A percentile compares a stretch with the other conserved stretches of the same genome.
Evolutionary conservation across 2,329 filamentous ascomycete genomes (phyloP).

Genomic region (Pseudogymnoascus sp.): DNA sequence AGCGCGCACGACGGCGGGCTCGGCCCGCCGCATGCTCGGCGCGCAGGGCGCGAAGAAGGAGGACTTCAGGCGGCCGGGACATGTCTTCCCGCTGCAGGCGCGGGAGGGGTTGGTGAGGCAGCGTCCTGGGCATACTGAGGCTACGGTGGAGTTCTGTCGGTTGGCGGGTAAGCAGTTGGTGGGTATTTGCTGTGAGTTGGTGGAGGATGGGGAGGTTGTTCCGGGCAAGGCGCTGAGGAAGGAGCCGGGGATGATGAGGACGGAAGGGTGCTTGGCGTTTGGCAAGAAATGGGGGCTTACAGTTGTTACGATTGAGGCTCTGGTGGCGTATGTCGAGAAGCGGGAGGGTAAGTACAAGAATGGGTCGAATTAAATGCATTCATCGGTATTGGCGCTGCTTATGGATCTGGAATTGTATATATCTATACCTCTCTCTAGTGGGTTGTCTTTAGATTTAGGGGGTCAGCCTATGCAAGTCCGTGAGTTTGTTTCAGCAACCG

Average conservation of each 20-base stretch:
- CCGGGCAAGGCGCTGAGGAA: conserved; percentile 58
- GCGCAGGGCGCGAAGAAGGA: conserved; percentile 45
- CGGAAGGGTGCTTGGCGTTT: conserved; percentile 83
- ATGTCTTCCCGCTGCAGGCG: conserved; percentile 80
- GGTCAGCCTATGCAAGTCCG: background rate
- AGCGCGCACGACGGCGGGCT: conserved; percentile 79
- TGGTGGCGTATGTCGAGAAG: conserved; percentile 74
- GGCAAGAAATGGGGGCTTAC: conserved; percentile 82
- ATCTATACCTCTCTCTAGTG: conserved; percentile 4
- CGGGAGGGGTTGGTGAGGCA: conserved; percentile 73
- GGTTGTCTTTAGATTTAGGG: conserved; percentile 4
- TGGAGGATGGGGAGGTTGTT: conserved; percentile 74
- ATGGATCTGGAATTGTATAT: conserved; percentile 4
- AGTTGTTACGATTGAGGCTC: conserved; percentile 90
- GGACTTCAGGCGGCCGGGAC: conserved; percentile 75
- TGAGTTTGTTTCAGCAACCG: background rate
- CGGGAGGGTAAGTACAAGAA: conserved; percentile 51
- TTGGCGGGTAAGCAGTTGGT: conserved; percentile 72
- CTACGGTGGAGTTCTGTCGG: conserved; percentile 81
- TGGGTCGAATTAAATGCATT: background rate
- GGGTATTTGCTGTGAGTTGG: conserved; percentile 84
- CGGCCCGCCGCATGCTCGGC: conserved; percentile 72
- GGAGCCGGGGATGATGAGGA: conserved; percentile 81
- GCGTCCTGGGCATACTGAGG: conserved; percentile 84
- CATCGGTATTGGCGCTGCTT: background rate